phyloP scores from a whole-genome alignment of 2,329 filamentous ascomycete genomes.

The Nigrospora sphaerica region DNA sequence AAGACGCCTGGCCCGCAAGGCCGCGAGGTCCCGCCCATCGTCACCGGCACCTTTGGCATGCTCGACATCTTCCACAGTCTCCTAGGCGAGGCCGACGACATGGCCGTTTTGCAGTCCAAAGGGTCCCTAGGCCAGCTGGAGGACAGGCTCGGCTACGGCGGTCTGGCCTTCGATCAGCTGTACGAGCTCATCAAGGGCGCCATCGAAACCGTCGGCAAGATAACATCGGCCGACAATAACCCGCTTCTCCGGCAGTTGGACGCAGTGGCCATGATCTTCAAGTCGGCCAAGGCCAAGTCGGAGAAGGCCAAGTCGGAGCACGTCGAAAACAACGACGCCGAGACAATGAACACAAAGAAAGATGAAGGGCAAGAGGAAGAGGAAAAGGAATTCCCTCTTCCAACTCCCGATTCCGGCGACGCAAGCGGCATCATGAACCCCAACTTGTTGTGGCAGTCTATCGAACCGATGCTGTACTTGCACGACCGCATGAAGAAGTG shows the following conservation, averaged over 20 bases:
- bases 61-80: conserved; percentile 24
- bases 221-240: conserved; percentile 12
- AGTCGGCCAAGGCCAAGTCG: conserved; percentile 9
- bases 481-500: conserved; percentile 21
- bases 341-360: not conserved
- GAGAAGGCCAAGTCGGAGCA: not conserved
- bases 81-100: conserved; percentile 22
- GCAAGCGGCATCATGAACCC: conserved; percentile 10
- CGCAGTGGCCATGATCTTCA: conserved; percentile 17
- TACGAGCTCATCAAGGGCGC: conserved; percentile 19
- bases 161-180: conserved; percentile 20
- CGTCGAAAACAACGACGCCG: not conserved
- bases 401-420: not conserved
- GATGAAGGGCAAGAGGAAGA: no score
- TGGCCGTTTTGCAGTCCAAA: conserved; percentile 20
- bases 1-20: conserved; percentile 25
- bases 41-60: conserved; percentile 46
- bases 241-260: conserved; percentile 17
- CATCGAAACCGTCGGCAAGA: conserved; percentile 13
- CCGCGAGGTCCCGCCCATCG: conserved; percentile 40
- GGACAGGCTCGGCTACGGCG: conserved; percentile 17
- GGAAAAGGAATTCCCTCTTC: no score
- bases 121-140: conserved; percentile 19
- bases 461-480: conserved; percentile 21
- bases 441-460: conserved; percentile 18